Evolutionary conservation across 306 rosid genomes (phyloP).

Genomic region (Rubus parviflorus): DNA sequence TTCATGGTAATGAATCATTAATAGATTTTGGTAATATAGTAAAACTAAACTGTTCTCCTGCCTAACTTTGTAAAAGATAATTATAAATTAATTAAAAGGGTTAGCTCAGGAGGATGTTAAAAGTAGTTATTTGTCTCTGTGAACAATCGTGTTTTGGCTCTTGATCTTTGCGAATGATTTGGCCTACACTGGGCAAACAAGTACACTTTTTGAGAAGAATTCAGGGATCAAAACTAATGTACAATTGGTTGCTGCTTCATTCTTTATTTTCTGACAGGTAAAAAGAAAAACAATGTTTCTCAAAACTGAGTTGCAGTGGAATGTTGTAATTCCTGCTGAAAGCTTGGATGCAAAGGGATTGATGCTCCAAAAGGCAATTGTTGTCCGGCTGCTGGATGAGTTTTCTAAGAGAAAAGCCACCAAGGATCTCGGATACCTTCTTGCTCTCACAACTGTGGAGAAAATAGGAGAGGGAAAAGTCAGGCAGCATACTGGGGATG

Average conservation of each 20-base stretch:
- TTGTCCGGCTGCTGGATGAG: constrained; percentile 54
- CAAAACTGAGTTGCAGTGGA: constrained; percentile 73
- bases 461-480: constrained; percentile 80
- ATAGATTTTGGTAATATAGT: background rate
- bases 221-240: background rate
- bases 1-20: background rate
- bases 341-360: constrained; percentile 55
- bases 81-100: background rate
- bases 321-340: constrained; percentile 73
- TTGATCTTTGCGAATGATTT: background rate
- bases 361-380: constrained; percentile 69
- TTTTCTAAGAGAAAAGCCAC: constrained; percentile 71
- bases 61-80: background rate
- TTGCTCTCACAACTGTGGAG: constrained; percentile 71
- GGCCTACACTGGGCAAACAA: background rate
- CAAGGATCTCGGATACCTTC: constrained; percentile 70
- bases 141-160: background rate
- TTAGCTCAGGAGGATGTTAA: background rate
- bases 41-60: background rate
- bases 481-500: constrained; percentile 73
- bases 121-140: background rate
- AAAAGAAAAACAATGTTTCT: constrained; percentile 51
- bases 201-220: background rate
- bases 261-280: constrained; percentile 31
- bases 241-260: constrained; percentile 12